A percentile compares a stretch with the other conserved stretches of the same genome.
Evolutionary conservation across 352 stramenopile species (phyloP).

Genomic region (Thalassiosira livingstoniorum): DNA sequence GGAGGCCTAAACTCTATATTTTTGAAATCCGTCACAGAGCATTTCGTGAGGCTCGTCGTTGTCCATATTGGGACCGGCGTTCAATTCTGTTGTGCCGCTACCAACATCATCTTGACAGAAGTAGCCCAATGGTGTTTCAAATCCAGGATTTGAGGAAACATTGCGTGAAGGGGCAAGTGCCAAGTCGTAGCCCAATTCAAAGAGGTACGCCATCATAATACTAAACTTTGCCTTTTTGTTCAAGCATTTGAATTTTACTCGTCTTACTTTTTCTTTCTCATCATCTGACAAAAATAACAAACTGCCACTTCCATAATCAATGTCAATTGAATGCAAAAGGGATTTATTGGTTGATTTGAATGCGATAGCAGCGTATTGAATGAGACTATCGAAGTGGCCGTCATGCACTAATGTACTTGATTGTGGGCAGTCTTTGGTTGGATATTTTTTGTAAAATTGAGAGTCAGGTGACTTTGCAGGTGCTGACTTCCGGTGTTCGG

Average conservation of each 20-base stretch:
- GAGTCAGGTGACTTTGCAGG: background rate
- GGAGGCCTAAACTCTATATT: too few relatives aligned
- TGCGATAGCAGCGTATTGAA: background rate
- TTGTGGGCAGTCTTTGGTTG: background rate
- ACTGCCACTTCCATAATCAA: background rate
- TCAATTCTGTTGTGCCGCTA: too few relatives aligned
- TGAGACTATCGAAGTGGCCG: background rate
- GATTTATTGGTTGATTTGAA: background rate
- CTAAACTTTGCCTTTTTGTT: background rate
- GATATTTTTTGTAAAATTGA: slow-evolving; percentile 29
- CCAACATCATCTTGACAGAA: too few relatives aligned
- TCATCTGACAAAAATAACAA: background rate
- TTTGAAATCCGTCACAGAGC: too few relatives aligned
- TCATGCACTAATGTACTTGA: background rate
- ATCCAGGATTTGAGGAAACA: slow-evolving; percentile 30
- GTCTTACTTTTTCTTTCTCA: background rate
- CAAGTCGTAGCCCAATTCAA: slow-evolving; percentile 34
- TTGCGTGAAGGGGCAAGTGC: slow-evolving; percentile 1
- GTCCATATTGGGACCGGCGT: too few relatives aligned
- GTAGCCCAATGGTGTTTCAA: too few relatives aligned
- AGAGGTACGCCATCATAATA: slow-evolving; percentile 24
- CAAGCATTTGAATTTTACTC: background rate
- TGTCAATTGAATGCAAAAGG: background rate
- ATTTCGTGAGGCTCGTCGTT: too few relatives aligned
- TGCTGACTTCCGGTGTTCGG: slow-evolving; percentile 9